A percentile compares a stretch with the other conserved stretches of the same genome.
Evolutionary conservation across 108 stramenopile species (phyloP).

Genomic region (Cyclotella sp.): DNA sequence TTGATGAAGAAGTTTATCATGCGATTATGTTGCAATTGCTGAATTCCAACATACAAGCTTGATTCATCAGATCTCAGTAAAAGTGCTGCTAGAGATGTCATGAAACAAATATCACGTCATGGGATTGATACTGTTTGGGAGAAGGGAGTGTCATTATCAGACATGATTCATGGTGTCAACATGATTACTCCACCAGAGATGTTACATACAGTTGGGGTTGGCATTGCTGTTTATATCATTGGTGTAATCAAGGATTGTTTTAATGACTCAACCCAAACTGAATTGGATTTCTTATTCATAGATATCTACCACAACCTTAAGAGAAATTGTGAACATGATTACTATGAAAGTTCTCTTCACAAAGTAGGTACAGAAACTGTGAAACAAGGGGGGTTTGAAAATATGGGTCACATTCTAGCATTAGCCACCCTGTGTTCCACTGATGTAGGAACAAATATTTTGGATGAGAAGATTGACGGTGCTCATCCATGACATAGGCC

Average conservation of each 20-base stretch:
- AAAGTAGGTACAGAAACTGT: background rate
- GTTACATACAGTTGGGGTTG: slow-evolving; percentile 9
- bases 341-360: background rate
- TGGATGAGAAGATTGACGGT: background rate
- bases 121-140: slow-evolving; percentile 6
- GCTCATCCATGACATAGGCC: background rate
- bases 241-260: background rate
- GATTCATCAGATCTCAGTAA: background rate
- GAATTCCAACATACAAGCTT: background rate
- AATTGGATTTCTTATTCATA: background rate
- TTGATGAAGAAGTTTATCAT: background rate
- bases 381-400: background rate
- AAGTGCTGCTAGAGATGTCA: background rate
- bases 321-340: slow-evolving; percentile 2
- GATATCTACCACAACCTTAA: background rate
- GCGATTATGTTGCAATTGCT: background rate
- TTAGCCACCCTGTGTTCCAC: background rate
- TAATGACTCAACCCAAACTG: background rate
- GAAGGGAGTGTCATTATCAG: background rate
- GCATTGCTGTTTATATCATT: background rate
- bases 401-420: background rate
- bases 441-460: background rate
- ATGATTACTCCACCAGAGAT: background rate
- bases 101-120: slow-evolving; percentile 14
- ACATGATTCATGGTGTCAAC: slow-evolving; percentile 9